A percentile compares a stretch with the other conserved stretches of the same genome.
These are phyloP conservation scores for Lotus japonicus DNA, from an alignment of 306 rosid species.

Conservation along the genomic window DNA sequence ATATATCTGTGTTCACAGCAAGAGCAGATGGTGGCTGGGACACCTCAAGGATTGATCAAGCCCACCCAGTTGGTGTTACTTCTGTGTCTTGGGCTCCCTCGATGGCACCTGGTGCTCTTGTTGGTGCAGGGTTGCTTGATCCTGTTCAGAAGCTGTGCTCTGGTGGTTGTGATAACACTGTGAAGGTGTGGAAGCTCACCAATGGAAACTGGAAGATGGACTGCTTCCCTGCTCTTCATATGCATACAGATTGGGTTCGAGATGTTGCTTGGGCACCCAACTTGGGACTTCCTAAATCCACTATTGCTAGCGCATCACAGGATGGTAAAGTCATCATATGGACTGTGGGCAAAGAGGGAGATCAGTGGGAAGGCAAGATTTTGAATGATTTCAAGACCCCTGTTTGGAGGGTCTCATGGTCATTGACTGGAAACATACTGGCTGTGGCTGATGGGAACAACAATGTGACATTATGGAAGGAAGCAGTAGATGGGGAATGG, in stretches of 20 bases:
- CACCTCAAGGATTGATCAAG: slow-evolving; percentile 61
- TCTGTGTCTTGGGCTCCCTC: slow-evolving; percentile 96
- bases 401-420: slow-evolving; percentile 88
- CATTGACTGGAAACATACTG: slow-evolving; percentile 76
- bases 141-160: slow-evolving; percentile 84
- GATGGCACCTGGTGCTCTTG: slow-evolving; percentile 71
- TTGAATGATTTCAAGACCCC: slow-evolving; percentile 72
- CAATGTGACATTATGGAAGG: slow-evolving; percentile 78
- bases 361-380: slow-evolving; percentile 80
- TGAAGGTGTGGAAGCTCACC: slow-evolving; percentile 72
- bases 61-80: slow-evolving; percentile 82
- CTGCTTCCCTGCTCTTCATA: slow-evolving; percentile 78
- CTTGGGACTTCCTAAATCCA: slow-evolving; percentile 83
- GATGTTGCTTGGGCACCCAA: slow-evolving; percentile 94
- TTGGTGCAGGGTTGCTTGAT: slow-evolving; percentile 69
- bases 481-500: slow-evolving; percentile 86
- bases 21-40: slow-evolving; percentile 84
- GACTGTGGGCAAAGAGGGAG: slow-evolving; percentile 83
- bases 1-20: slow-evolving; percentile 64
- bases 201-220: slow-evolving; percentile 89
- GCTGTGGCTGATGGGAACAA: slow-evolving; percentile 89
- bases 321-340: slow-evolving; percentile 78
- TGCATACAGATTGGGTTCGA: slow-evolving; percentile 84
- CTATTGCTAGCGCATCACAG: slow-evolving; percentile 77
- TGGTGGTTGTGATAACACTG: slow-evolving; percentile 86